Conservation (phyloP, 108 stramenopile species). For the Mayamaea pseudoterrestris region DNA sequence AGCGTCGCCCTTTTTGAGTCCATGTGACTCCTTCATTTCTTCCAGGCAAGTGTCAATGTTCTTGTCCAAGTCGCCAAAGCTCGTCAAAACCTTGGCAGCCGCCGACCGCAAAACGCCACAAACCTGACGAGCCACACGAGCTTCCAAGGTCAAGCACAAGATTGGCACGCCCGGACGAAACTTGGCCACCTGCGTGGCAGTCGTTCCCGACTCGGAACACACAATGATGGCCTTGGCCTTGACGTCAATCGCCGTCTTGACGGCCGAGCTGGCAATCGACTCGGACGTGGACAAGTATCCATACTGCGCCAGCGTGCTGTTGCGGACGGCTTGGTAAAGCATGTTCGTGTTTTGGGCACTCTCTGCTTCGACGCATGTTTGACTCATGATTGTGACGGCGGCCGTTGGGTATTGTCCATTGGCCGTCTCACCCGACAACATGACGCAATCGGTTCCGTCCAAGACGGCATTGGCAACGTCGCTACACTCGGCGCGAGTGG, state of each 20-base stretch:
- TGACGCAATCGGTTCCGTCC: slow-evolving; percentile 16
- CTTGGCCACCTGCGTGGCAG: slow-evolving; percentile 86
- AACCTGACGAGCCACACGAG: slow-evolving; percentile 68
- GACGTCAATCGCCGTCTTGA: slow-evolving; percentile 88
- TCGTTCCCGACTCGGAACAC: slow-evolving; percentile 81
- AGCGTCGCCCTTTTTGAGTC: slow-evolving; percentile 66
- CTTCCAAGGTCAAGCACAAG: slow-evolving; percentile 63
- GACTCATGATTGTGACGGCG: slow-evolving; percentile 86
- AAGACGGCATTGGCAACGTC: slow-evolving; percentile 98
- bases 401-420: slow-evolving; percentile 83
- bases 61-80: slow-evolving; percentile 52
- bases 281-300: slow-evolving; percentile 53
- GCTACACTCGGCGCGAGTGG: slow-evolving; percentile 97
- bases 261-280: slow-evolving; percentile 83
- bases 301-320: slow-evolving; percentile 43
- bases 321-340: slow-evolving; percentile 66
- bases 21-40: slow-evolving; percentile 45
- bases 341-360: slow-evolving; percentile 47
- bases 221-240: slow-evolving; percentile 80
- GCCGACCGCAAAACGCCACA: slow-evolving; percentile 49
- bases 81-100: slow-evolving; percentile 41
- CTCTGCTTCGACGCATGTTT: slow-evolving; percentile 86
- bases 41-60: slow-evolving; percentile 65
- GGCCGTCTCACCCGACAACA: slow-evolving; percentile 87
- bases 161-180: slow-evolving; percentile 87